Evolutionary conservation across 2,329 filamentous ascomycete genomes (phyloP), one percentile per base, ranked within the genome.

Genomic region (Aureobasidium sp.): DNA sequence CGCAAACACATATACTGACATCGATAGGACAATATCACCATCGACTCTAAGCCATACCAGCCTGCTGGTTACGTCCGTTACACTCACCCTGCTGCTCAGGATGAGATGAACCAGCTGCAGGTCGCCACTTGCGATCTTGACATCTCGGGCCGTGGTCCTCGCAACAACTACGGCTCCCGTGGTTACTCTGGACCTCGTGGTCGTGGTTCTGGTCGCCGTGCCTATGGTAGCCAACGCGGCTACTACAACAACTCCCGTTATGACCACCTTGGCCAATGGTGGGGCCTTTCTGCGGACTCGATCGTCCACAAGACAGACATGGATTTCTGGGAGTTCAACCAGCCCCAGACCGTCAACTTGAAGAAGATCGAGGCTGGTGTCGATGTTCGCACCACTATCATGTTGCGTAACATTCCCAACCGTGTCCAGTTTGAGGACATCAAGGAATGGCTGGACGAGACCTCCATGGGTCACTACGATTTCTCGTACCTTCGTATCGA

Each of bases 381-480:
- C 4, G 74, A 77, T 58, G 70, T 74, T n/a, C 73, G 74, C 54
- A 76, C 74, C 2, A 76, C 74, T 0, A 52, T 97, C 59, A 96
- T 97, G 91, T 71, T 96, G 27, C 84, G 91, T 34, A 96, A 97
- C 66, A 91, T 96, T 40, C 91, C 91, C 1, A 95, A 95, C 71
- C 89, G 90, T 62, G 84, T 95, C 53, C 81, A 89, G 62, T 82
- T 74, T 58, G 64, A 53, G 8, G 58, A 66, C 14, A 72, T 96
- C 14, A 94, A 94, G 73, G 70, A 75, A 0, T 84, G 94, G 53
- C 76, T 97, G 12, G 88, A 96, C 63, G 77, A 85, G 58, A 86
- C 83, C 14, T 88, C 84, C 66, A 81, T 79, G 70, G 90, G 89
- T 25, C 84, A 85, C 57, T 97, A 94, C 66, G 90, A 97, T 65